These are phyloP conservation scores for Funneliformis caledonium DNA, from an alignment of 371 early-diverging fungal genomes.

Conservation along the genomic window DNA sequence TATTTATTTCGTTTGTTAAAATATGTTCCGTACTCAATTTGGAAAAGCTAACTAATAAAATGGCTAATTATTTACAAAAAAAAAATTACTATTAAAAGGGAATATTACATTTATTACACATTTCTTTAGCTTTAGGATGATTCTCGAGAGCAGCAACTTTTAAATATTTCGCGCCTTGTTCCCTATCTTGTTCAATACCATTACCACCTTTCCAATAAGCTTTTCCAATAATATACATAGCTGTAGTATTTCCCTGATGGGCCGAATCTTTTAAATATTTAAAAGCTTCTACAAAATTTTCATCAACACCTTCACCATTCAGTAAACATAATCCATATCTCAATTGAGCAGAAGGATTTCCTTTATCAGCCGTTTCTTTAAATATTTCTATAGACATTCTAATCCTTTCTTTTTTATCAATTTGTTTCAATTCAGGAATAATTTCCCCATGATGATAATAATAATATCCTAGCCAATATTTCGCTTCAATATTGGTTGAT, in stretches of 20 bases:
- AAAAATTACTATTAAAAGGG: not conserved
- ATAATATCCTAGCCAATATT: constrained; percentile 26
- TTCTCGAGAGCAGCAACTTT: constrained; percentile 1
- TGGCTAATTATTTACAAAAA: not conserved
- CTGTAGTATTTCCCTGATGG: constrained; percentile 6
- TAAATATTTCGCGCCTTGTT: constrained; percentile 10
- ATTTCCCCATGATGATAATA: not conserved
- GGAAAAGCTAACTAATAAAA: too few species aligned
- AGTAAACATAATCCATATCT: constrained; percentile 30
- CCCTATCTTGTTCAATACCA: not conserved
- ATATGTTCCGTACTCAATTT: too few species aligned
- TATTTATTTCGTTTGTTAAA: too few species aligned
- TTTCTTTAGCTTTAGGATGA: constrained; percentile 3
- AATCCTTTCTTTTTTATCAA: not conserved
- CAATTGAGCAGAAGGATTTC: constrained; percentile 25
- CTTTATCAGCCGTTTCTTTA: constrained; percentile 23
- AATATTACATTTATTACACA: constrained; percentile 13
- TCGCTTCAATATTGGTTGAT: not conserved
- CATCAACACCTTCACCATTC: constrained; percentile 10
- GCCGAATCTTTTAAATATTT: constrained; percentile 28
- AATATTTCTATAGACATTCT: constrained; percentile 8
- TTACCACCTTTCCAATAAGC: constrained; percentile 24
- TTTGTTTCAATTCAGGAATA: not conserved
- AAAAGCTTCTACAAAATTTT: not conserved
- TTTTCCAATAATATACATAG: constrained; percentile 39